Base-by-base conservation (phyloP, 2,329 filamentous ascomycete genomes). In the Cytospora mali region DNA sequence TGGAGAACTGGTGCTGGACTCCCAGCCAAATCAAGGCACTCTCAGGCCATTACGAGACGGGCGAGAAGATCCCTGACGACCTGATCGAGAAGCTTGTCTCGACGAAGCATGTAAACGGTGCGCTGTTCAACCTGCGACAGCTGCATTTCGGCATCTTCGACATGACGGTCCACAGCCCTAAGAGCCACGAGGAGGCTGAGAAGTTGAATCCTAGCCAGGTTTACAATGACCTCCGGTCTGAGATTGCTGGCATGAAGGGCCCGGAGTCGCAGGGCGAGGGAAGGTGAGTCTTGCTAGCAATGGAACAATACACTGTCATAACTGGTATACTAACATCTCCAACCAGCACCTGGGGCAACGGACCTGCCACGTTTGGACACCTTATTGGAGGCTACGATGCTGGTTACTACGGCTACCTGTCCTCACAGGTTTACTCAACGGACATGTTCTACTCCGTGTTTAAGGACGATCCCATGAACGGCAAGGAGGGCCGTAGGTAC, bases 391-490 rank as follows among this genome's bases (percentile, higher is more conserved):
- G 91, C 2, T 95, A 95, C 71, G 91, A 94, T 74, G 91, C 91
- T 31, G 90, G 91, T 50, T 94, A 94, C 78, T 95, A 95, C 74
- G 86, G 87, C 69, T 90, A 89, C 72, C 77, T 89, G 35, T 89
- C 85, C 66, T 92, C 88, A 1, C 85, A 92, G 74, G 92, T 95
- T 21, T 95, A 93, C 77, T 91, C 88, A 25, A 84, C 89, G 28
- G 91, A 96, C 75, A 94, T 96, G 90, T 96, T 94, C 80, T 87
- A 91, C 76, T 84, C 84, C 0, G 88, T 90, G 53, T 95, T 95
- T 78, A 88, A 89, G 78, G 80, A 84, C 68, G 81, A 93, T 73
- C 91, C 91, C 0, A 93, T 94, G 90, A 85, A 93, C 73, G 82
- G 81, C 33, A 84, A 83, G 67, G 86, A 92, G 72, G 91, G 91